Evolutionary conservation across 257 asterid genomes (phyloP), one percentile per base, ranked within the genome.

Genomic region (Sherardia arvensis): DNA sequence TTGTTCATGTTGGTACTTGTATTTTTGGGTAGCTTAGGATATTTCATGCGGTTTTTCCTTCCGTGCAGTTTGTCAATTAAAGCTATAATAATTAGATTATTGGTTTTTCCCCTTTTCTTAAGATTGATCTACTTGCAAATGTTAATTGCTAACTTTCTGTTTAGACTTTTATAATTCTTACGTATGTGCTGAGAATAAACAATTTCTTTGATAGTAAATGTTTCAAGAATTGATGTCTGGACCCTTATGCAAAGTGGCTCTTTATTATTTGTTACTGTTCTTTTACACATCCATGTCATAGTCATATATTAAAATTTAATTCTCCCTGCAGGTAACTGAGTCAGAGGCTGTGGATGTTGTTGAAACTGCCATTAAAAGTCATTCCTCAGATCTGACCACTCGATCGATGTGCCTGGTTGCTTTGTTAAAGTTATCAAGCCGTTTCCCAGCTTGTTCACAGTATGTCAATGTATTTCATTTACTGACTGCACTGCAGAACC

Each of bases 341-440:
- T 79, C 92, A 34, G 97, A 84, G 74, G 94, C 88, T 4, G 97
- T 93, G 81, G 90, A 86, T 81, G 81, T 85, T 76, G 83, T 93
- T 49, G 95, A 90, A 78, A 72, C 76, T 68, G 91, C 92, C 68
- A 72, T 80, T 68, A 77, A 69, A 66, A 75, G 79, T 77, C 84
- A 86, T 75, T 77, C 95, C 67, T 73, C 71, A 6, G 94, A 87
- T 81, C 83, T 86, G 71, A 87, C 92, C 18, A 85, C 95, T 69
- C 90, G 74, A 65, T 92, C 99, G 4, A 93, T 93, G 90, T 90
- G 96, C 75, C 85, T 93, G 72, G 69, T 87, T 76, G 81, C 97
- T 63, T 80, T 93, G 80, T 78, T 93, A 59, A 93, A 93, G 94
- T 85, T 93, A 59, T 93, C 99, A 21, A 84, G 88, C 71, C 97